phyloP scores from a whole-genome alignment of 805 yeast species.

The Cyberlindnera saturnus region DNA sequence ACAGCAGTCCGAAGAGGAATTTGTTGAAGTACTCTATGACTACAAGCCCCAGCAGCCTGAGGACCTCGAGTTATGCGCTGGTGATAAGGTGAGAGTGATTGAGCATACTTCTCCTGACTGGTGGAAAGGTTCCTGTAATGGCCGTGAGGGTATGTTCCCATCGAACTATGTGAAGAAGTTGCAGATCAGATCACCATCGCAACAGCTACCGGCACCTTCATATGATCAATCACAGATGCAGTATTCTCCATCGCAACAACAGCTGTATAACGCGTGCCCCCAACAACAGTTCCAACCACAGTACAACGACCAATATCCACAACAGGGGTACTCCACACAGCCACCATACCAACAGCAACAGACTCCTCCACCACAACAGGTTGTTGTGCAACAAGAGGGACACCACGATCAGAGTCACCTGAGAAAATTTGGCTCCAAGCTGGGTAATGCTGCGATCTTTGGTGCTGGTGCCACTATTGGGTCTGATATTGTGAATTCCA shows the following conservation, averaged over 20 bases:
- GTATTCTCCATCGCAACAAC: conserved; percentile 7
- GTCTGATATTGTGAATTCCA: conserved; percentile 68
- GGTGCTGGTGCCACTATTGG: conserved; percentile 98
- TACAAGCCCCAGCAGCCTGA: conserved; percentile 70
- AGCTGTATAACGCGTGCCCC: conserved; percentile 12
- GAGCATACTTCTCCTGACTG: conserved; percentile 81
- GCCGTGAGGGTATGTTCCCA: conserved; percentile 79
- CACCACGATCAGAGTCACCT: conserved; percentile 31
- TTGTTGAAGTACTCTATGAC: conserved; percentile 66
- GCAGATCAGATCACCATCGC: conserved; percentile 7
- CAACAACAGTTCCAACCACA: conserved; percentile 26
- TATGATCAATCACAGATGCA: conserved; percentile 14
- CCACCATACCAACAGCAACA: conserved; percentile 25
- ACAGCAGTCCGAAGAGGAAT: conserved; percentile 28
- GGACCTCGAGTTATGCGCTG: conserved; percentile 59
- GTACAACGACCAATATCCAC: conserved; percentile 33
- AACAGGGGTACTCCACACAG: conserved; percentile 20
- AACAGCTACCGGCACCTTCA: conserved; percentile 1
- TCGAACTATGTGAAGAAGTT: conserved; percentile 63
- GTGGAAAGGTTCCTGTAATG: conserved; percentile 76
- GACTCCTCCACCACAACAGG: conserved; percentile 28
- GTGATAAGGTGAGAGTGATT: conserved; percentile 61
- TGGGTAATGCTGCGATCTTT: conserved; percentile 89
- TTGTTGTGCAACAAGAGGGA: conserved; percentile 22
- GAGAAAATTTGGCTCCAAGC: conserved; percentile 67